Conservation (phyloP, 306 rosid genomes). For the Cucumis sativus region DNA sequence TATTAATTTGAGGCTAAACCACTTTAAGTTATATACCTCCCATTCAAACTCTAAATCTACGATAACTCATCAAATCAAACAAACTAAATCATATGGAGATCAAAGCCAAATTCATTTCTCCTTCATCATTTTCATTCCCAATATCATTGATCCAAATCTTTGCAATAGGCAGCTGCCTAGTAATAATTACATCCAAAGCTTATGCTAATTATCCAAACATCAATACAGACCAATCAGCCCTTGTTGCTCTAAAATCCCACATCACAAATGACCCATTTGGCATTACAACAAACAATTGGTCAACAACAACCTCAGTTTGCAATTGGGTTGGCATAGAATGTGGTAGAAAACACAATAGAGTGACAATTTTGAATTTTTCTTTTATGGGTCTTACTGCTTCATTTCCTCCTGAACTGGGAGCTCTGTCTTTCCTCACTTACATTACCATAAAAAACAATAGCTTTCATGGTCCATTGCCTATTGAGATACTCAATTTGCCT, state of each 20-base stretch:
- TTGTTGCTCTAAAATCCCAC: slow-evolving; percentile 11
- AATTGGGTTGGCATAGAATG: slow-evolving; percentile 16
- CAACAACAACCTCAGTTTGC: neutral
- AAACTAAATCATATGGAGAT: too few species aligned
- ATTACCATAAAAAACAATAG: slow-evolving; percentile 8
- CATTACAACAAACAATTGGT: slow-evolving; percentile 6
- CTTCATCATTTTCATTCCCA: neutral
- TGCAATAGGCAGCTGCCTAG: neutral
- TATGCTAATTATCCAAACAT: neutral
- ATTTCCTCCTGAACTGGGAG: slow-evolving; percentile 10
- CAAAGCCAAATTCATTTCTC: neutral
- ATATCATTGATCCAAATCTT: neutral
- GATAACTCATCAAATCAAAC: too few species aligned
- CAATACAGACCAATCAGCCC: slow-evolving; percentile 12
- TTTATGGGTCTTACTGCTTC: slow-evolving; percentile 1
- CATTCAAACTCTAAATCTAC: too few species aligned
- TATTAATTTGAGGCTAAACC: too few species aligned
- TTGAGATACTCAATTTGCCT: neutral
- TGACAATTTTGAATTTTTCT: slow-evolving; percentile 3
- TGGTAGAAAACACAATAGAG: neutral
- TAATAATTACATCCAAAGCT: neutral
- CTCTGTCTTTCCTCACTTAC: slow-evolving; percentile 9
- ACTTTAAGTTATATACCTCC: too few species aligned
- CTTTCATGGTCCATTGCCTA: slow-evolving; percentile 4
- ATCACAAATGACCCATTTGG: slow-evolving; percentile 1